phyloP scores from a whole-genome alignment of 805 yeast genomes.

The Saturnispora sekii region DNA sequence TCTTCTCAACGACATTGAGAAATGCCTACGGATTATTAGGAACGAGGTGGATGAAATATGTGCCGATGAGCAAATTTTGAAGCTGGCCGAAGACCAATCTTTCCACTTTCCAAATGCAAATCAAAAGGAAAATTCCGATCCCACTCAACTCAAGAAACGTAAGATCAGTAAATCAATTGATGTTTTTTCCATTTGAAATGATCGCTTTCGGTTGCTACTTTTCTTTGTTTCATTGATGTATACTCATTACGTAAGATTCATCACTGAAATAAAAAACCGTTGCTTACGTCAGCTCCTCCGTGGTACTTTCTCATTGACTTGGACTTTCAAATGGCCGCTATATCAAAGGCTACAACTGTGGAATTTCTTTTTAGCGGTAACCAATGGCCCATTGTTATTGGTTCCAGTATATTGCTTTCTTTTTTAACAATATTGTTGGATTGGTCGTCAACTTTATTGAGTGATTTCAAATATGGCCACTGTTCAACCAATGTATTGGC shows the following conservation, averaged over 20 bases:
- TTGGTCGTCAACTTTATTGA: constrained; percentile 38
- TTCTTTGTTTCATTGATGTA: neutral
- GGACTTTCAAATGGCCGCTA: neutral
- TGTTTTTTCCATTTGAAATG: constrained; percentile 12
- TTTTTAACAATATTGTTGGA: constrained; percentile 40
- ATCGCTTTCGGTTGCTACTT: neutral
- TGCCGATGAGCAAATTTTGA: too few relatives aligned
- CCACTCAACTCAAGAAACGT: constrained; percentile 9
- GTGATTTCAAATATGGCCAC: constrained; percentile 44
- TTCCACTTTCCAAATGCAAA: neutral
- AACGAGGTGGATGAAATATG: too few relatives aligned
- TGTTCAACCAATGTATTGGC: constrained; percentile 30
- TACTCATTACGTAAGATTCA: neutral
- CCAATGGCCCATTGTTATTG: constrained; percentile 40
- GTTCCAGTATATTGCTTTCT: constrained; percentile 39
- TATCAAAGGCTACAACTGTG: neutral
- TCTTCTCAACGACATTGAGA: neutral
- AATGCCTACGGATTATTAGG: too few relatives aligned
- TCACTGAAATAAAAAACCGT: neutral
- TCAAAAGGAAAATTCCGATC: neutral
- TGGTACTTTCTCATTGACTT: neutral
- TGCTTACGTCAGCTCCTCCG: neutral
- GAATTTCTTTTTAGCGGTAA: constrained; percentile 7
- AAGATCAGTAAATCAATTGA: constrained; percentile 18
- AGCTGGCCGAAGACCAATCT: too few relatives aligned